These are phyloP conservation scores for Starmera quercuum DNA, from an alignment of 805 yeast genomes.

Conservation along the genomic window DNA sequence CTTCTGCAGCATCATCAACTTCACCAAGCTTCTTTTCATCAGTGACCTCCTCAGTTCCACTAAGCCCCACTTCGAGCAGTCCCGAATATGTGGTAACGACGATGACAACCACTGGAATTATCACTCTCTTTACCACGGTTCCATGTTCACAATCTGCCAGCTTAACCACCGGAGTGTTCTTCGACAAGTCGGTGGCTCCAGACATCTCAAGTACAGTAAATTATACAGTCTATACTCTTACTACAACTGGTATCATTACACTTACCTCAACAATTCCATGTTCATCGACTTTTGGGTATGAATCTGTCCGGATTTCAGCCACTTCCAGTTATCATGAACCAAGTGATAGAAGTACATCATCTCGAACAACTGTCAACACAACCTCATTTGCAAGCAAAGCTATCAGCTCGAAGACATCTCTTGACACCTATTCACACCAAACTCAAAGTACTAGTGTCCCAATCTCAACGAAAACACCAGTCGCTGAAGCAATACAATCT, in stretches of 20 bases:
- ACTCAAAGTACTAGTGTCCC: too few relatives aligned
- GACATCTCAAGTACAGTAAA: background rate
- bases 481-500: too few relatives aligned
- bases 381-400: too few relatives aligned
- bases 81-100: background rate
- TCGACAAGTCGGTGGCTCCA: background rate
- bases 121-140: background rate
- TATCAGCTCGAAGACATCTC: too few relatives aligned
- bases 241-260: background rate
- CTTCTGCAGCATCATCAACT: conserved; percentile 3
- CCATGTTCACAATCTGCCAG: background rate
- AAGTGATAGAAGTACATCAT: too few relatives aligned
- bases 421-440: too few relatives aligned
- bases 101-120: background rate
- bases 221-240: background rate
- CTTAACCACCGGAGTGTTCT: background rate
- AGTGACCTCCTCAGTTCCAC: background rate
- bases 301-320: too few relatives aligned
- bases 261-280: conserved; percentile 1
- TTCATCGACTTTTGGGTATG: background rate
- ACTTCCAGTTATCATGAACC: background rate
- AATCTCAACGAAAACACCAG: too few relatives aligned
- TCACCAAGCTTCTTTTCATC: conserved; percentile 1
- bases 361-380: too few relatives aligned
- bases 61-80: background rate